Conservation (phyloP, 2,329 filamentous ascomycete species). For the Ceratocystis smalleyi region DNA sequence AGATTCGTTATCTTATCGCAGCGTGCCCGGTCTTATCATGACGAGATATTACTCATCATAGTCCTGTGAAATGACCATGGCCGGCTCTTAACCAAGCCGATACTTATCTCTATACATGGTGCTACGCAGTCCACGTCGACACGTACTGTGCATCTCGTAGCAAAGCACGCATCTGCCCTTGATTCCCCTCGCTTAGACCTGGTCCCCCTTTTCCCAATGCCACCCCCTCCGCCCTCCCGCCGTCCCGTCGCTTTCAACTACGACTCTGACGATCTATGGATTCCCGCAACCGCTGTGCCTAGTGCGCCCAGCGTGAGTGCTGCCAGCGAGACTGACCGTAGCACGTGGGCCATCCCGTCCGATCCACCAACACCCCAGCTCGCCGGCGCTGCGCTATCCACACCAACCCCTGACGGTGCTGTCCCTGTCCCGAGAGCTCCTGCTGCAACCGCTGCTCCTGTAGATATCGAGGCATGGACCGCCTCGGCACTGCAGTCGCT, state of each 20-base stretch:
- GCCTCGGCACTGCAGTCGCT: slow-evolving; percentile 40
- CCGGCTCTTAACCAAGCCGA: too few relatives aligned
- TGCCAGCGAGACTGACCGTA: slow-evolving; percentile 5
- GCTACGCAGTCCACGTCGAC: too few relatives aligned
- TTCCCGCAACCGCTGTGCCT: background rate
- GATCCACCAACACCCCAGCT: slow-evolving; percentile 13
- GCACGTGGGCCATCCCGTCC: slow-evolving; percentile 14
- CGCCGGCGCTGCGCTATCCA: background rate
- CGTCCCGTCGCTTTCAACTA: background rate
- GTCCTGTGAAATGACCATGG: too few relatives aligned
- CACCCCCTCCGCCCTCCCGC: background rate
- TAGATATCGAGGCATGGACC: slow-evolving; percentile 55
- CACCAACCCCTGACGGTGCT: background rate
- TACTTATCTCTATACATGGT: too few relatives aligned
- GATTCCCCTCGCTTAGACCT: background rate
- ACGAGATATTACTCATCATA: background rate
- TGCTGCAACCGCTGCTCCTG: background rate
- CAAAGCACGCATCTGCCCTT: background rate
- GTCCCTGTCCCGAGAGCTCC: background rate
- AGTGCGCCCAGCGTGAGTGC: background rate
- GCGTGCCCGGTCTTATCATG: background rate
- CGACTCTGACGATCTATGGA: slow-evolving; percentile 10
- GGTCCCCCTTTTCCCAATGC: background rate
- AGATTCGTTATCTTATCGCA: background rate
- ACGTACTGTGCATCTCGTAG: background rate